A percentile compares a stretch with the other conserved stretches of the same genome.
Conservation (phyloP, 164 flowering plant species). For the Vitis amurensis region DNA sequence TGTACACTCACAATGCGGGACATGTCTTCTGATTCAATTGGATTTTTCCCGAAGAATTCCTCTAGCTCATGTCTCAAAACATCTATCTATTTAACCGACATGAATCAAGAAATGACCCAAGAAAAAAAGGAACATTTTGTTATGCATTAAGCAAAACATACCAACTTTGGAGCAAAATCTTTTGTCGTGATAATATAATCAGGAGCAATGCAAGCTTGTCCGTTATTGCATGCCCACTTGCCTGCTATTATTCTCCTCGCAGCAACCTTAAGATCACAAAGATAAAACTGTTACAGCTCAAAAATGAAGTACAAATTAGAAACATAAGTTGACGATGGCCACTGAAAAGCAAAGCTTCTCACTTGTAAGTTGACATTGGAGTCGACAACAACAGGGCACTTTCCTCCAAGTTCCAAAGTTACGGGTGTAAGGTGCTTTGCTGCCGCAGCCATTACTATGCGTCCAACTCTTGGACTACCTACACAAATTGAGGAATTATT, state of each 20-base stretch:
- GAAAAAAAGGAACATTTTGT: background rate
- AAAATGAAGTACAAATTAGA: background rate
- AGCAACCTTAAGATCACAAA: conserved; percentile 52
- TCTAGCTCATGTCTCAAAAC: conserved; percentile 51
- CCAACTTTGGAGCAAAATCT: conserved; percentile 76
- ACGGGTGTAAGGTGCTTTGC: conserved; percentile 89
- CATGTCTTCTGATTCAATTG: conserved; percentile 63
- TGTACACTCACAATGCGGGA: conserved; percentile 63
- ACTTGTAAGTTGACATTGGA: conserved; percentile 53
- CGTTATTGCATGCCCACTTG: conserved; percentile 72
- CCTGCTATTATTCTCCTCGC: conserved; percentile 61
- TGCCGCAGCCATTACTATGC: conserved; percentile 76
- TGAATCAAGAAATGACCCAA: background rate
- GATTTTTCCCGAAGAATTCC: conserved; percentile 67
- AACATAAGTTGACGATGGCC: background rate
- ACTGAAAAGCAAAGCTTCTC: conserved; percentile 6
- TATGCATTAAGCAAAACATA: conserved; percentile 21
- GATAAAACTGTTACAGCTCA: background rate
- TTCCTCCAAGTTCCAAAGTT: conserved; percentile 81
- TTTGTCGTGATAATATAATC: conserved; percentile 77
- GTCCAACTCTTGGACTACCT: conserved; percentile 72
- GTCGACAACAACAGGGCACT: conserved; percentile 73
- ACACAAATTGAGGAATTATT: background rate
- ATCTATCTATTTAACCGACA: conserved; percentile 48
- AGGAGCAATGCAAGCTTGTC: conserved; percentile 78